Percentiles rank a stretch among this genome's conserved stretches.
These are phyloP conservation scores for Rhytidhysteron rufulum DNA, from an alignment of 2,329 filamentous ascomycete species.

Conservation along the genomic window DNA sequence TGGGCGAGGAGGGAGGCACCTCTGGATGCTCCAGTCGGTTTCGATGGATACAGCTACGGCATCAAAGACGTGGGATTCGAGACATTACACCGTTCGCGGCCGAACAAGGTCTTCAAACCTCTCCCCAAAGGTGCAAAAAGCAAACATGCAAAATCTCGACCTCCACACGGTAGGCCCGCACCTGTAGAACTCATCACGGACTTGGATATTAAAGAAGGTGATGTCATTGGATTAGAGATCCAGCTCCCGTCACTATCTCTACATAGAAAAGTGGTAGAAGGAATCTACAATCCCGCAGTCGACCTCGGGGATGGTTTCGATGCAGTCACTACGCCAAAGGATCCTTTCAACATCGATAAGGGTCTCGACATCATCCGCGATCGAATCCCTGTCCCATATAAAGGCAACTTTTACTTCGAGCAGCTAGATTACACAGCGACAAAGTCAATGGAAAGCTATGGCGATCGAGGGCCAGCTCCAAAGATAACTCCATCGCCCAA, in stretches of 20 bases:
- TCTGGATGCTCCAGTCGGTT: constrained; percentile 78
- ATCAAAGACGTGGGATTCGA: constrained; percentile 87
- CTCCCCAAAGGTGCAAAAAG: constrained; percentile 35
- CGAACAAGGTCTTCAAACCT: constrained; percentile 70
- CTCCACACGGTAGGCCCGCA: constrained; percentile 29
- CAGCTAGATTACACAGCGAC: constrained; percentile 83
- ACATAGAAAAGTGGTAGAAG: constrained; percentile 83
- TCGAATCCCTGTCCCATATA: constrained; percentile 90
- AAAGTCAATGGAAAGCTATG: constrained; percentile 74
- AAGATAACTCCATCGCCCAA: constrained; percentile 73
- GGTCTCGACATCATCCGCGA: constrained; percentile 85
- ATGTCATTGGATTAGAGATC: constrained; percentile 92
- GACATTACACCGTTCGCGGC: constrained; percentile 87
- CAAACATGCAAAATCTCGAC: constrained; percentile 37
- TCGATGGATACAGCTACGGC: constrained; percentile 90
- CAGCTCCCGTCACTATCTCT: constrained; percentile 79
- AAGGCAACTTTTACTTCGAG: constrained; percentile 90
- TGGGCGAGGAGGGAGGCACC: constrained; percentile 80
- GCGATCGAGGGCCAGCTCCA: constrained; percentile 44
- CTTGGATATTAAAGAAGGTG: constrained; percentile 79
- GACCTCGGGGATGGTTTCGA: constrained; percentile 62
- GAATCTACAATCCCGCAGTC: constrained; percentile 81
- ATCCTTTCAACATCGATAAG: constrained; percentile 40
- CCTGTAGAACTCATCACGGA: constrained; percentile 53
- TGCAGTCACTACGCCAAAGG: constrained; percentile 28